These are phyloP conservation scores for Diaporthe citri DNA, from an alignment of 2,329 filamentous ascomycete genomes.

Conservation along the genomic window DNA sequence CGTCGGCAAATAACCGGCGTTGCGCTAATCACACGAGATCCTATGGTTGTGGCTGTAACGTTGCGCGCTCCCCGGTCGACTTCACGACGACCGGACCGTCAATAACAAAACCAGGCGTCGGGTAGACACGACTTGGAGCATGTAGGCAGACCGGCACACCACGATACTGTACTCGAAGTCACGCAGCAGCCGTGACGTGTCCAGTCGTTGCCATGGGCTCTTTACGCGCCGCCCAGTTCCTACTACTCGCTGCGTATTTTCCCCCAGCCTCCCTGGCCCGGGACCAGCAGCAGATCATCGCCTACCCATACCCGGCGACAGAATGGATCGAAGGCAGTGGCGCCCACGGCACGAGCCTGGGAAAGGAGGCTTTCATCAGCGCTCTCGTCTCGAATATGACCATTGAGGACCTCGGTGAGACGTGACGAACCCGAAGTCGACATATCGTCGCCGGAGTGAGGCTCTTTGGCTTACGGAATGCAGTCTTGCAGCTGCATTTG, in stretches of 20 bases:
- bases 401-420: slow-evolving; percentile 46
- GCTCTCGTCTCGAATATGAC: slow-evolving; percentile 50
- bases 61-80: neutral
- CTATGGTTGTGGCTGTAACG: slow-evolving; percentile 16
- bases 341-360: slow-evolving; percentile 24
- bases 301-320: slow-evolving; percentile 28
- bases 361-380: slow-evolving; percentile 46
- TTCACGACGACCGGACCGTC: neutral
- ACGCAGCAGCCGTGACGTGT: neutral
- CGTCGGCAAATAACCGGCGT: neutral
- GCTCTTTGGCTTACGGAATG: slow-evolving; percentile 32
- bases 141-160: neutral
- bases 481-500: slow-evolving; percentile 56
- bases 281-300: neutral
- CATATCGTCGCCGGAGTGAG: neutral
- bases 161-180: neutral
- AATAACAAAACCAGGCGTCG: neutral
- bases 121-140: neutral
- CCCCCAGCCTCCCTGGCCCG: neutral
- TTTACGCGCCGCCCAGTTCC: neutral
- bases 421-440: slow-evolving; percentile 30
- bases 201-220: neutral
- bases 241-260: neutral
- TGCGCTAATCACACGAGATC: neutral
- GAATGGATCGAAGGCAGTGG: slow-evolving; percentile 31